Conservation (phyloP, 768 basidiomycete species). For the Artomyces pyxidatus region DNA sequence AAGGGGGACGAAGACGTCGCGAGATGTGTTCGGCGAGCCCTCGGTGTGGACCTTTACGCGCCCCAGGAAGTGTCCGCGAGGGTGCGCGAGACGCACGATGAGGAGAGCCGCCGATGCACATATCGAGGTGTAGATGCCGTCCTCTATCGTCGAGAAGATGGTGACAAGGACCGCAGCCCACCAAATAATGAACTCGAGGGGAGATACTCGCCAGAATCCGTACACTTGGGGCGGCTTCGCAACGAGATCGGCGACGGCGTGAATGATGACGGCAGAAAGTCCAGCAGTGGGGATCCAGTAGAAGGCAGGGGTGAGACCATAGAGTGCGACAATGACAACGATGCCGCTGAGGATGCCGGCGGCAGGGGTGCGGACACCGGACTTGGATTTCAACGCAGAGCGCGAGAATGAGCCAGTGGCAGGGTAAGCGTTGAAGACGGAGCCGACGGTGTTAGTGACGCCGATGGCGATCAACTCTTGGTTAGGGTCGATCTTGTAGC, state of each 20-base stretch:
- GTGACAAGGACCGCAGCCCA: constrained; percentile 80
- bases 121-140: constrained; percentile 87
- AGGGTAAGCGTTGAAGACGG: constrained; percentile 87
- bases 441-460: constrained; percentile 89
- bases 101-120: constrained; percentile 71
- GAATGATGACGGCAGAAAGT: constrained; percentile 92
- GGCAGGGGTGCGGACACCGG: constrained; percentile 92
- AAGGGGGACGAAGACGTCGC: constrained; percentile 84
- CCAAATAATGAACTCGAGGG: constrained; percentile 89
- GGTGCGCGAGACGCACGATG: constrained; percentile 78
- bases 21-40: constrained; percentile 26
- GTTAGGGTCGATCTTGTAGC: constrained; percentile 89
- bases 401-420: constrained; percentile 98
- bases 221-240: constrained; percentile 79
- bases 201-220: constrained; percentile 89
- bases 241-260: constrained; percentile 84
- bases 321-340: constrained; percentile 88
- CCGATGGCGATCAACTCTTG: constrained; percentile 97
- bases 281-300: constrained; percentile 79
- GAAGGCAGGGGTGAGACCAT: constrained; percentile 90
- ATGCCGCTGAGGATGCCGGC: constrained; percentile 81
- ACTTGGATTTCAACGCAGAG: constrained; percentile 93
- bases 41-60: constrained; percentile 55
- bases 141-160: constrained; percentile 89
- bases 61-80: constrained; percentile 87